phyloP scores from a whole-genome alignment of 345 rosid species.

The Melaleuca alternifolia region DNA sequence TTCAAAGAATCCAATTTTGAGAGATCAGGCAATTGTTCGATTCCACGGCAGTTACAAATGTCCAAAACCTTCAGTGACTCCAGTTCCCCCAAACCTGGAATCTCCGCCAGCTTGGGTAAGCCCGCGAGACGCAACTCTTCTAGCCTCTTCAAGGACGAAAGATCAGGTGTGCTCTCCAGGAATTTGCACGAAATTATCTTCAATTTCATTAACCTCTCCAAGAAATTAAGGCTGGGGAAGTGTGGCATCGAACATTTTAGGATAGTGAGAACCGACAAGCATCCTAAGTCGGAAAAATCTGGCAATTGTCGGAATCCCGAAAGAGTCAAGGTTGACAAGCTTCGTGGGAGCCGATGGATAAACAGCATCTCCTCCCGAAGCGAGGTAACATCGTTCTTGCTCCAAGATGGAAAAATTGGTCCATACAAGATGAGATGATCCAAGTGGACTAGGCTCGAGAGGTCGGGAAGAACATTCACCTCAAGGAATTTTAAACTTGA shows the following conservation, averaged over 20 bases:
- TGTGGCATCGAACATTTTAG: accelerated
- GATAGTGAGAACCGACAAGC: not conserved
- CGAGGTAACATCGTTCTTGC: too few relatives aligned
- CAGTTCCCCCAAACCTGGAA: not conserved
- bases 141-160: too few relatives aligned
- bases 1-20: not conserved
- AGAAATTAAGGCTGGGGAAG: too few relatives aligned
- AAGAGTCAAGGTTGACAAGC: not conserved
- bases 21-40: not conserved
- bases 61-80: not conserved
- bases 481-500: not conserved
- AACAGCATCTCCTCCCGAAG: not conserved
- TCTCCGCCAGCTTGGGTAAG: too few relatives aligned
- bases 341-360: not conserved
- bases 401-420: not conserved
- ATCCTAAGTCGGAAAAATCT: not conserved
- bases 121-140: too few relatives aligned
- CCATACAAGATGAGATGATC: not conserved
- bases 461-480: not conserved
- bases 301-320: accelerated
- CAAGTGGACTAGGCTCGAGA: not conserved
- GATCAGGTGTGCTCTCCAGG: too few relatives aligned
- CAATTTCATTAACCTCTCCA: too few relatives aligned
- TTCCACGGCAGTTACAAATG: not conserved
- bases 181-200: too few relatives aligned